Evolutionary conservation across 441 rosid genomes (phyloP), one percentile per base, ranked within the genome.

Genomic region (Daphne laureola): DNA sequence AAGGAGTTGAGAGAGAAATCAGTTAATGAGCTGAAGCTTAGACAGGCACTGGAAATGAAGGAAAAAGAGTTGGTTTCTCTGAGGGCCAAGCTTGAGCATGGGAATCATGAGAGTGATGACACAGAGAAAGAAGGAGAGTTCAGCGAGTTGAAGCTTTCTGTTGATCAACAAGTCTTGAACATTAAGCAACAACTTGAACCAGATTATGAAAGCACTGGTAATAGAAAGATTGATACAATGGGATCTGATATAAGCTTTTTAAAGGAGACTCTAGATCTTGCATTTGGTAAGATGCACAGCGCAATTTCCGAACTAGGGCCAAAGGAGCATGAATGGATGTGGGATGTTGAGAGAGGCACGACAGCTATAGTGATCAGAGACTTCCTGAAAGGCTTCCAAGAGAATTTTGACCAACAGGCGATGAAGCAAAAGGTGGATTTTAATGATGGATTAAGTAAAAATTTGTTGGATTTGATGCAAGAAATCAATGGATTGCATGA

Each of bases 251-350:
- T 90, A 8, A 69, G 81, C 47, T 64, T 75, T 25, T 62, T 87
- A 27, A 87, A 91, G 63, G 90, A 76, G 48, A 87, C 98, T n/a
- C 55, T 85, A 64, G 92, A 87, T 71, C 67, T 80, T 35, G 95
- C 95, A 43, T 87, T 91, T 44, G 87, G 73, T 26, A 85, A 80
- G 78, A 87, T 90, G 92, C 83, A 79, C 61, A 71, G 64, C 31
- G 84, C 83, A 2, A 75, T 81, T 21, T 73, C 90, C 0, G 90
- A 85, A 45, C 54, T 75, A 17, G 85, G 79, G 51, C 95, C 92
- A 0, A 57, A 57, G 16, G 98, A 85, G 72, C 82, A 79, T 68
- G 78, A 73, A 58, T 80, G 83, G 87, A 78, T 67, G 71, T 83
- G 78, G 79, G 55, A 62, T 1, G 61, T 85, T 8, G 98, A 87